A percentile compares a stretch with the other conserved stretches of the same genome.
Conservation (phyloP, 1,284 basidiomycete species). For the Athelia psychrophila region DNA sequence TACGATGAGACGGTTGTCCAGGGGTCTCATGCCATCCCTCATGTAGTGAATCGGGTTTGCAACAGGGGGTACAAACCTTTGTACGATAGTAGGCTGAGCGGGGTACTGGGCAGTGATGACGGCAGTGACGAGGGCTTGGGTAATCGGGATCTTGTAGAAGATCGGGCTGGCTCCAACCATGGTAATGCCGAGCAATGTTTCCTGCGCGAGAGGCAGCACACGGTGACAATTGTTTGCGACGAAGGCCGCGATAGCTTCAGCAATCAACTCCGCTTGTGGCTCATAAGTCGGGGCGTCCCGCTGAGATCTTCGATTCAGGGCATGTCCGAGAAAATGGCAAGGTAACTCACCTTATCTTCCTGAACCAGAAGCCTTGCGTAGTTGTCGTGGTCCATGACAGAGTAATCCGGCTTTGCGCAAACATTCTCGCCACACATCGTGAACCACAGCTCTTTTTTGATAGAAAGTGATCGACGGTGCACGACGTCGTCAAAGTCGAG, state of each 20-base stretch:
- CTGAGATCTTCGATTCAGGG: not conserved
- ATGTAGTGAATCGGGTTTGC: not conserved
- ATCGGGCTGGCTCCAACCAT: not conserved
- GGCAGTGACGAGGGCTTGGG: not conserved
- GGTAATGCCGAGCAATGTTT: not conserved
- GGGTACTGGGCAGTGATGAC: not conserved
- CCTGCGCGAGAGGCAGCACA: not conserved
- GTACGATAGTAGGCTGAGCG: not conserved
- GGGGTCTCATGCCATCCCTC: not conserved
- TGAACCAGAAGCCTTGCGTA: not conserved
- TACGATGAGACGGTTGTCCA: not conserved
- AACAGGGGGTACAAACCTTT: not conserved
- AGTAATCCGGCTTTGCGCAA: not conserved
- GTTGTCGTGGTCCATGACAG: not conserved
- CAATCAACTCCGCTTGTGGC: not conserved
- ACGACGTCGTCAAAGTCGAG: too few relatives aligned
- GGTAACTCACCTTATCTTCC: not conserved
- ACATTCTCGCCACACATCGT: not conserved
- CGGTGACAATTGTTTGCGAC: not conserved
- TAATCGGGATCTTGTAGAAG: not conserved
- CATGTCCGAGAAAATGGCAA: not conserved
- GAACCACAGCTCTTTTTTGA: not conserved
- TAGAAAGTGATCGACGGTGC: too few relatives aligned
- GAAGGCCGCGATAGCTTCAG: not conserved
- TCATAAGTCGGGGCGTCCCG: not conserved